Conservation (phyloP, 306 rosid genomes). For the Vicia faba region DNA sequence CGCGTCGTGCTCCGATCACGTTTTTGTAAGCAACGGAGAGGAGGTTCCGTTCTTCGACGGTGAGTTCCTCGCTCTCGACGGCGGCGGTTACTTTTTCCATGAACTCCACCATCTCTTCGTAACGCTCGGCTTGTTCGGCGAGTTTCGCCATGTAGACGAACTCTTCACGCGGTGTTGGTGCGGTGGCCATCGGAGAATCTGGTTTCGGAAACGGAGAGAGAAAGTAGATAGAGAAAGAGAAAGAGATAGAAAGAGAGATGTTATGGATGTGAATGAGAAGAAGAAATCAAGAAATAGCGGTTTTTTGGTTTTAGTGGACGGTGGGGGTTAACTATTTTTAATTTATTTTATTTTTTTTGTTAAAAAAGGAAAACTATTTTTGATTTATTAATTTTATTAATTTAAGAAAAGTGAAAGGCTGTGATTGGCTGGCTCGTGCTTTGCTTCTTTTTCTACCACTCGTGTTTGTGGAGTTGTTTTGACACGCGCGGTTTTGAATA, state of each 20-base stretch:
- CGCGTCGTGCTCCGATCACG: constrained; percentile 94
- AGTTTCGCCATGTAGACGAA: constrained; percentile 97
- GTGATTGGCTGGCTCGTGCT: constrained; percentile 21
- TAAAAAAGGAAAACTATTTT: neutral
- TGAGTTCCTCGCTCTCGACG: constrained; percentile 75
- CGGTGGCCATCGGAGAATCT: constrained; percentile 62
- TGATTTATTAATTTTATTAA: neutral
- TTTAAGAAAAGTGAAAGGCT: constrained; percentile 37
- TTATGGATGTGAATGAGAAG: neutral
- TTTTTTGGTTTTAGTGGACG: constrained; percentile 18
- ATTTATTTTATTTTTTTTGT: constrained; percentile 8
- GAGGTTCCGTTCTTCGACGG: constrained; percentile 91
- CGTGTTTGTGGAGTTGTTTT: constrained; percentile 42
- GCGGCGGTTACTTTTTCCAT: constrained; percentile 93
- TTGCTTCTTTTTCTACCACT: constrained; percentile 39
- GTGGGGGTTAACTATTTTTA: constrained; percentile 27
- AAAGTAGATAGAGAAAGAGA: no score
- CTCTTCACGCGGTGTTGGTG: constrained; percentile 83
- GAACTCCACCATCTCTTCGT: constrained; percentile 99
- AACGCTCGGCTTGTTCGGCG: constrained; percentile 99
- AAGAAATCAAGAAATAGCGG: constrained; percentile 18
- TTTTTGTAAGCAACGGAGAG: constrained; percentile 97
- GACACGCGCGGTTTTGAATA: constrained; percentile 2
- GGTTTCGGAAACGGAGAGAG: neutral
- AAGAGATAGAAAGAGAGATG: neutral